Percentiles rank a stretch among this genome's conserved stretches.
Evolutionary conservation across 164 flowering plant genomes (phyloP).

Genomic region (Dillenia turbinata): DNA sequence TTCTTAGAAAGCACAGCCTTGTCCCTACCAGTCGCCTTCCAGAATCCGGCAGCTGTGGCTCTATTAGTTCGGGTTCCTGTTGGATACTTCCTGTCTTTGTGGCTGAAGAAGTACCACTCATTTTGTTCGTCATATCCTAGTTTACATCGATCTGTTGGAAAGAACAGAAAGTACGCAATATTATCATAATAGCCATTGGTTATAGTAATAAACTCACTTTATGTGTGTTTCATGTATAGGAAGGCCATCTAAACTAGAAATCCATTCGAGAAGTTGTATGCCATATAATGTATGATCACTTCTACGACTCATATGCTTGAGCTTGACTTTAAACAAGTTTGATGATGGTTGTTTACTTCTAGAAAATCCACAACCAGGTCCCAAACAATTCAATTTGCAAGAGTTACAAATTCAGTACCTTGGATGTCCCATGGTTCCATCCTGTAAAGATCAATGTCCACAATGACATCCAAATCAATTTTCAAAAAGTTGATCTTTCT

Average conservation of each 20-base stretch:
- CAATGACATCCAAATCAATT: constrained; percentile 66
- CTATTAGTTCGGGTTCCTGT: constrained; percentile 75
- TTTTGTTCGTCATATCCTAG: constrained; percentile 61
- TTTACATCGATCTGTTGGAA: constrained; percentile 50
- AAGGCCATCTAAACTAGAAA: too few relatives aligned
- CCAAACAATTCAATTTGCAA: too few relatives aligned
- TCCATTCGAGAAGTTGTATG: too few relatives aligned
- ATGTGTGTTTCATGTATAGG: too few relatives aligned
- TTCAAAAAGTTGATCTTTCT: constrained; percentile 51
- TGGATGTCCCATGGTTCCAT: constrained; percentile 90
- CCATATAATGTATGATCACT: too few relatives aligned
- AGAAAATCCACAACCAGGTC: too few relatives aligned
- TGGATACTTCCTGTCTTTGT: constrained; percentile 80
- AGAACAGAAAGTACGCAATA: background rate
- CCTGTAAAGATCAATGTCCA: constrained; percentile 75
- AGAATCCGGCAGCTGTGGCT: constrained; percentile 77
- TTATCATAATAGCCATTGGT: too few relatives aligned
- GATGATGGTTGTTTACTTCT: too few relatives aligned
- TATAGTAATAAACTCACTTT: too few relatives aligned
- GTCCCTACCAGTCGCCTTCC: constrained; percentile 89
- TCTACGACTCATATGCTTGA: too few relatives aligned
- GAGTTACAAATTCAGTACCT: constrained; percentile 34
- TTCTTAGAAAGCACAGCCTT: constrained; percentile 67
- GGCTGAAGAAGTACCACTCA: constrained; percentile 87
- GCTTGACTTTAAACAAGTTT: too few relatives aligned